Base-by-base conservation (phyloP, 352 stramenopile genomes). In the Blastocystis hominis region DNA sequence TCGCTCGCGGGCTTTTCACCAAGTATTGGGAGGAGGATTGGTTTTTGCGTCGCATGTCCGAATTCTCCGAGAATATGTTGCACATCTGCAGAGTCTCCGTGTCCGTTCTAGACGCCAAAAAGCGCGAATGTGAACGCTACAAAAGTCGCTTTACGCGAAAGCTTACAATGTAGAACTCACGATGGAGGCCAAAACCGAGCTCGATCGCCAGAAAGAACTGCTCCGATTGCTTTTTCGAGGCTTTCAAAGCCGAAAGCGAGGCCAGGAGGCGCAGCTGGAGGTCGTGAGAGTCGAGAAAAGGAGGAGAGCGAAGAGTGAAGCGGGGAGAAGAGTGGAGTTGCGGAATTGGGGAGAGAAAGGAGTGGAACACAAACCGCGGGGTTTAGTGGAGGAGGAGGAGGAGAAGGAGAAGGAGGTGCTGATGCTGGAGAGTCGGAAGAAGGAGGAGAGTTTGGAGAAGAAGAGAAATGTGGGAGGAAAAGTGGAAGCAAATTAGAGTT, bases 331-430 rank as follows among this genome's bases (percentile, higher is more conserved):
- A 30, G 24, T 30, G 24, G 24, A 30, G 24, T 30, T 30, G 24
- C 24, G 24, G 24, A 30, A 30, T 30, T 30, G 24, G 24, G 24
- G 24, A 30, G 24, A 30, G 24, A 30, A 30, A 30, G 24, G 24
- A 30, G 24, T 30, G 24, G 24, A 30, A 0, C 24, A 30, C 24
- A 30, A 30, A 30, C 24, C 24, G 24, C 24, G 24, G 24, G 24
- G 0, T 30, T 30, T 30, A 30, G 24, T 30, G 24, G 24, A 30
- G 24, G 24, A 30, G 24, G 24, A 30, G 24, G 24, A 30, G 0
- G 24, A 30, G 24, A 53, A 84, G 42, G 72, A 84, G 36, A 53
- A 84, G 42, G 72, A 84, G 36, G 36, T 84, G 72, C n/a, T 30
- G 0, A 7, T 68, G 36, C 4, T 84, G 24, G 55, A 50, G 24